phyloP scores from a whole-genome alignment of 2,329 filamentous ascomycete genomes.

The Immersiporthe knoxdaviesiana region DNA sequence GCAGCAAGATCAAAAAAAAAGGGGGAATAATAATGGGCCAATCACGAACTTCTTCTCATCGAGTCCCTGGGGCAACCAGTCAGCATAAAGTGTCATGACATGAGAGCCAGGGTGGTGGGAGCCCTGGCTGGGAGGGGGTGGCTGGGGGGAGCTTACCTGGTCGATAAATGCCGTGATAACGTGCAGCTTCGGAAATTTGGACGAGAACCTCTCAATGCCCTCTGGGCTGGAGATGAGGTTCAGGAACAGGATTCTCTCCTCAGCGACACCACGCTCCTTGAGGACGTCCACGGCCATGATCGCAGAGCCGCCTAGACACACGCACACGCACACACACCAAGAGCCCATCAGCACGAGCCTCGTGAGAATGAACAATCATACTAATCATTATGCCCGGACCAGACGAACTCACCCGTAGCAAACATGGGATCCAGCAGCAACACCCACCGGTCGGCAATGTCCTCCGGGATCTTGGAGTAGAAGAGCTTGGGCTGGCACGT shows the following conservation, averaged over 20 bases:
- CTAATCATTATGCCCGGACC: background rate
- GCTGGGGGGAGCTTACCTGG: constrained; percentile 52
- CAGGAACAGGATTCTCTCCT: constrained; percentile 93
- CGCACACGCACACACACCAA: too few relatives aligned
- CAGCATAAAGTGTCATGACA: constrained; percentile 28
- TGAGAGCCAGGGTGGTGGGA: constrained; percentile 2
- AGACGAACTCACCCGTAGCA: constrained; percentile 72
- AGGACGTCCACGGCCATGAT: constrained; percentile 97
- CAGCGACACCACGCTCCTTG: constrained; percentile 85
- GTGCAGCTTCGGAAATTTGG: constrained; percentile 84
- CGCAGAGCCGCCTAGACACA: constrained; percentile 76
- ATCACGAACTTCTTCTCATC: constrained; percentile 89
- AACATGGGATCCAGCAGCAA: constrained; percentile 98
- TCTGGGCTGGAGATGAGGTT: constrained; percentile 98
- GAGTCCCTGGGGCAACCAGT: constrained; percentile 62
- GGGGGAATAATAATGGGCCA: background rate
- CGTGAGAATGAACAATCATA: background rate
- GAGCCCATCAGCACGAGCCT: constrained; percentile 14
- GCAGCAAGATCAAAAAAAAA: constrained; percentile 38
- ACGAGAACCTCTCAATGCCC: constrained; percentile 85
- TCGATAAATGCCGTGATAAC: constrained; percentile 97
- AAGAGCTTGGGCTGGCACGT: constrained; percentile 90
- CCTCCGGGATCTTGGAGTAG: constrained; percentile 95
- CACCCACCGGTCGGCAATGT: constrained; percentile 92
- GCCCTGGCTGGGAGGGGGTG: background rate